Percentiles rank a stretch among this genome's conserved stretches.
phyloP scores from a whole-genome alignment of 139 green algal species.

The Picochlorum sp. region DNA sequence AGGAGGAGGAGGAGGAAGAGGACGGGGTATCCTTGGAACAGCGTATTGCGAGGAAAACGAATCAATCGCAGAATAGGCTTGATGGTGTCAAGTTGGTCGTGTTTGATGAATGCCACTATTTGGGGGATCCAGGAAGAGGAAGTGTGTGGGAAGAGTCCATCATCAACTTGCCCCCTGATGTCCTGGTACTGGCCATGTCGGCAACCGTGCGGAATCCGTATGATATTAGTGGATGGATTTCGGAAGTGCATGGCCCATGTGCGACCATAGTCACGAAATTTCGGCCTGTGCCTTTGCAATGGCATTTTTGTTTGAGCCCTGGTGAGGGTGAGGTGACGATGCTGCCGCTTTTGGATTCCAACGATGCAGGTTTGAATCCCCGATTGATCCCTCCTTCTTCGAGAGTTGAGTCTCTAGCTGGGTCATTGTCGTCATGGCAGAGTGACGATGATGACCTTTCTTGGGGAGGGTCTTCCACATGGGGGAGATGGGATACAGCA shows the following conservation, averaged over 20 bases:
- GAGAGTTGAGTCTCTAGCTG: constrained; percentile 1
- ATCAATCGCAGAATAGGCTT: constrained; percentile 24
- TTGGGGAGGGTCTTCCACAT: constrained; percentile 2
- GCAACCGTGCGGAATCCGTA: constrained; percentile 89
- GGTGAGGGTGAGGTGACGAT: constrained; percentile 19
- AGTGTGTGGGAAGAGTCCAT: constrained; percentile 96
- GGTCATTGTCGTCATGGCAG: not conserved
- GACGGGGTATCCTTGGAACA: not conserved
- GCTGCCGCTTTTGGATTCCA: constrained; percentile 38
- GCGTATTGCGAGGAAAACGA: not conserved
- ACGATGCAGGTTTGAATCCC: constrained; percentile 34
- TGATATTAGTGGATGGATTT: constrained; percentile 90
- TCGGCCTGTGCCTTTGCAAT: constrained; percentile 86
- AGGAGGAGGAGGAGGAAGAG: constrained; percentile 8
- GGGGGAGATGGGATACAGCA: not conserved
- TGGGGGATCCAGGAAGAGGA: constrained; percentile 68
- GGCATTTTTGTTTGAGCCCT: constrained; percentile 62
- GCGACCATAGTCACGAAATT: constrained; percentile 68
- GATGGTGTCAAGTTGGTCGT: constrained; percentile 83
- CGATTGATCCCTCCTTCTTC: constrained; percentile 22
- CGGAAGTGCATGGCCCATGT: constrained; percentile 60
- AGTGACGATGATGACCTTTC: constrained; percentile 4
- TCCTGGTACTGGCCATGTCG: constrained; percentile 87
- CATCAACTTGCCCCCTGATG: constrained; percentile 85
- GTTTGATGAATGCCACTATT: constrained; percentile 91